Percentiles rank a stretch among this genome's conserved stretches.
phyloP scores from a whole-genome alignment of 2,329 filamentous ascomycete species.

The Xylariaceae sp. region DNA sequence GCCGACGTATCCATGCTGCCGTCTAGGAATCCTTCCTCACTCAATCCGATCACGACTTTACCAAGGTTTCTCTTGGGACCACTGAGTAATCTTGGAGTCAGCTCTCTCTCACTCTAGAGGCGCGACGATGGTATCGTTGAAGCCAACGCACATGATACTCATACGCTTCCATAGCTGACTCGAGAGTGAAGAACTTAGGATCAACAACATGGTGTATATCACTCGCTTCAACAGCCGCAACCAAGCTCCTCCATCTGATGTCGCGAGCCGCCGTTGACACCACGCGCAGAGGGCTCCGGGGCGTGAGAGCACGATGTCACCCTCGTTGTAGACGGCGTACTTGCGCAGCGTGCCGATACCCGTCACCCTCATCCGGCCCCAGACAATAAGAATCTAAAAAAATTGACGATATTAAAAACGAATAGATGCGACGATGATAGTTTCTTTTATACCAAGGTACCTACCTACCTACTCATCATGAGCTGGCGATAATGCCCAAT shows the following conservation, averaged over 20 bases:
- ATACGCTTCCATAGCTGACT: conserved; percentile 41
- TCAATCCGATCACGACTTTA: conserved; percentile 47
- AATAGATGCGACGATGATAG: no score
- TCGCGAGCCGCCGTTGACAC: conserved; percentile 38
- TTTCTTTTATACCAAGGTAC: no score
- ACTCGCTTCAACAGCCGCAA: conserved; percentile 37
- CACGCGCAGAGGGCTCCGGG: conserved; percentile 56
- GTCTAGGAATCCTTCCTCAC: conserved; percentile 18
- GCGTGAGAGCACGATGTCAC: conserved; percentile 60
- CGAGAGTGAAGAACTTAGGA: conserved; percentile 35
- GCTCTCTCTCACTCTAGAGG: neutral
- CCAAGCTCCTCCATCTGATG: conserved; percentile 40
- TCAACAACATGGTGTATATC: conserved; percentile 40
- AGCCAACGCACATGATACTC: conserved; percentile 42
- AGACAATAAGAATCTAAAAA: no score
- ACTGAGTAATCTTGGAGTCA: conserved; percentile 26
- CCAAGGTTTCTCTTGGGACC: conserved; percentile 49
- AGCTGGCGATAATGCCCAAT: no score
- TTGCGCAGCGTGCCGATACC: conserved; percentile 61
- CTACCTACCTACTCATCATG: no score
- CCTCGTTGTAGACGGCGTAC: conserved; percentile 62
- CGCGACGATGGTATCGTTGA: neutral
- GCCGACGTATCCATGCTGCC: neutral
- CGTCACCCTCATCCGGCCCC: no score
- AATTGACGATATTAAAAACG: no score